phyloP scores from a whole-genome alignment of 1,284 basidiomycete genomes.

The Sanguinoderma infundibulare region DNA sequence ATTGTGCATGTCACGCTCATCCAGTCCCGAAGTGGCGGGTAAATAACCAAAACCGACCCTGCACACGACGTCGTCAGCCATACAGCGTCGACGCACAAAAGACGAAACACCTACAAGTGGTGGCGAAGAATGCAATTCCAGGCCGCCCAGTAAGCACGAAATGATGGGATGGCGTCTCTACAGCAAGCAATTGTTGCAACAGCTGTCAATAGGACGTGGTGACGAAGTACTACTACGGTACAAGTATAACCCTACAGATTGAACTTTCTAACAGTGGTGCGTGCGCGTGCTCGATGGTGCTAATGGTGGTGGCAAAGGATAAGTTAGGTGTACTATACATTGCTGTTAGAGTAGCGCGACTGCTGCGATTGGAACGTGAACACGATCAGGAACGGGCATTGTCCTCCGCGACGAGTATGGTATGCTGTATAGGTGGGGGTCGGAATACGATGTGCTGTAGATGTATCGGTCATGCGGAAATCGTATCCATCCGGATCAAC shows the following conservation, averaged over 20 bases:
- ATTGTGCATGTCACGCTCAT: not conserved
- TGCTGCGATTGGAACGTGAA: not conserved
- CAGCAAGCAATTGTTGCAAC: not conserved
- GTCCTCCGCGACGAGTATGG: not conserved
- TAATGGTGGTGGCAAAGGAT: slow-evolving; percentile 11
- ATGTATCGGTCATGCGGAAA: not conserved
- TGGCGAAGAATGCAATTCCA: not conserved
- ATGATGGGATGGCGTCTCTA: not conserved
- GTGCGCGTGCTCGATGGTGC: slow-evolving; percentile 2
- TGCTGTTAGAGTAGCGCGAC: slow-evolving; percentile 20
- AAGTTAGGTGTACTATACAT: slow-evolving; percentile 31
- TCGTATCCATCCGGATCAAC: not conserved
- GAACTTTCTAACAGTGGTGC: slow-evolving; percentile 22
- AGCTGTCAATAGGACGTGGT: not conserved
- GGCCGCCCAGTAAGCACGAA: not conserved
- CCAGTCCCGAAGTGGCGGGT: too few relatives aligned
- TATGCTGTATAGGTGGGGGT: not conserved
- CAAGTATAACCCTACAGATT: slow-evolving; percentile 25
- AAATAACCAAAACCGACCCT: too few relatives aligned
- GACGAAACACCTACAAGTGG: not conserved
- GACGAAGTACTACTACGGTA: slow-evolving; percentile 11
- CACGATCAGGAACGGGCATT: not conserved
- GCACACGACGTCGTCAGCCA: not conserved
- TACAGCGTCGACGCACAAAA: not conserved
- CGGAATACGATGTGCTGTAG: not conserved